These are phyloP conservation scores for Chalciporus pseudorubinellus DNA, from an alignment of 768 basidiomycete species.

Conservation along the genomic window DNA sequence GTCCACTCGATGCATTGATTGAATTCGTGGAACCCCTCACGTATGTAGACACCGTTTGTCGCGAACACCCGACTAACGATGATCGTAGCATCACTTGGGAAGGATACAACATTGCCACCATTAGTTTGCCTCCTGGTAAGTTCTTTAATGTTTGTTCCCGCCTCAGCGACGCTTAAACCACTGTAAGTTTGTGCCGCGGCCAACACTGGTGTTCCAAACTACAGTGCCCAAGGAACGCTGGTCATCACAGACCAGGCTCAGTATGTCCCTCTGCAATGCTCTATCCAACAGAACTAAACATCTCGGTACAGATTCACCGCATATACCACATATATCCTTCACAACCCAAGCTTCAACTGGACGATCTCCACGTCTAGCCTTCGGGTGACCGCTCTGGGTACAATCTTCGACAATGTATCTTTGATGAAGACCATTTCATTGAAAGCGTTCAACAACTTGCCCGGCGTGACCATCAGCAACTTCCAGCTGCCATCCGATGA, in stretches of 20 bases:
- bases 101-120: slow-evolving; percentile 59
- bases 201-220: slow-evolving; percentile 63
- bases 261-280: slow-evolving; percentile 33
- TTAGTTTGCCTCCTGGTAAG: slow-evolving; percentile 58
- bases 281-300: neutral
- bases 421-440: slow-evolving; percentile 60
- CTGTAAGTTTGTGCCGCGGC: slow-evolving; percentile 62
- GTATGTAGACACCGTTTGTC: slow-evolving; percentile 35
- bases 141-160: neutral
- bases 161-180: neutral
- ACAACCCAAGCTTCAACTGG: slow-evolving; percentile 65
- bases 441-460: slow-evolving; percentile 69
- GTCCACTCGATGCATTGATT: slow-evolving; percentile 69
- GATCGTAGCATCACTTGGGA: slow-evolving; percentile 56
- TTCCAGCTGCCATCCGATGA: slow-evolving; percentile 70
- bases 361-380: slow-evolving; percentile 65
- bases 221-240: slow-evolving; percentile 48
- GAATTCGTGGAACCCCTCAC: slow-evolving; percentile 61
- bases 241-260: slow-evolving; percentile 51
- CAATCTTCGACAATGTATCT: slow-evolving; percentile 62
- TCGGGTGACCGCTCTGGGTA: slow-evolving; percentile 62
- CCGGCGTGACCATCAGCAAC: slow-evolving; percentile 68
- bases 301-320: slow-evolving; percentile 49
- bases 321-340: slow-evolving; percentile 64
- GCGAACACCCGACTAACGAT: neutral